These are phyloP conservation scores for Graphilbum fragrans DNA, from an alignment of 2,329 filamentous ascomycete genomes.

Conservation along the genomic window DNA sequence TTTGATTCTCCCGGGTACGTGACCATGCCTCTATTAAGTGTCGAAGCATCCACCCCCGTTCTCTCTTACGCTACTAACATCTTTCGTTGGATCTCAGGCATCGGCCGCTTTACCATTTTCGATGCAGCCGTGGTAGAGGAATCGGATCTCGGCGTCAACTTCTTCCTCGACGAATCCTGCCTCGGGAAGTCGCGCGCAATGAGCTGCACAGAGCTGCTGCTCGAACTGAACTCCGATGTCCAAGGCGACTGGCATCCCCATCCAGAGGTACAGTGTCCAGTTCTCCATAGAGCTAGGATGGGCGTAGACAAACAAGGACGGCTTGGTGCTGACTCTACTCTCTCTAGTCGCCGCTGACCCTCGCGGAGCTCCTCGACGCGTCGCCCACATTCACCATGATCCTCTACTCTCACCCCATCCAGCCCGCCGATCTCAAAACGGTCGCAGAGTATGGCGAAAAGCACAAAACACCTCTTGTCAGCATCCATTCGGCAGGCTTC, in stretches of 20 bases:
- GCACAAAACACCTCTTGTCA: constrained; percentile 61
- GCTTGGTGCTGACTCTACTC: constrained; percentile 7
- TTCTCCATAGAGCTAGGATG: no score
- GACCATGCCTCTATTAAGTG: no score
- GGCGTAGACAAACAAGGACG: no score
- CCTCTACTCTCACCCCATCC: constrained; percentile 40
- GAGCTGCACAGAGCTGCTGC: constrained; percentile 62
- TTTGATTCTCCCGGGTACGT: constrained; percentile 80
- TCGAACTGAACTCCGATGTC: constrained; percentile 89
- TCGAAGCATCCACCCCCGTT: not conserved
- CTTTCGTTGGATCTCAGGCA: constrained; percentile 36
- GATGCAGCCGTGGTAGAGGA: constrained; percentile 69
- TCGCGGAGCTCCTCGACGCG: constrained; percentile 23
- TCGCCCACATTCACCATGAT: constrained; percentile 38
- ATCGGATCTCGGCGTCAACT: constrained; percentile 85
- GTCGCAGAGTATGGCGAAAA: constrained; percentile 36
- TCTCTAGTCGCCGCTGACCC: constrained; percentile 8
- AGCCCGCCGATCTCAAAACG: constrained; percentile 26
- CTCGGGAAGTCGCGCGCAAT: constrained; percentile 69
- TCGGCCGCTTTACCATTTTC: constrained; percentile 84
- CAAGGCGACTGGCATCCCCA: constrained; percentile 57
- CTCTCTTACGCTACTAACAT: not conserved
- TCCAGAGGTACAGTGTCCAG: constrained; percentile 21
- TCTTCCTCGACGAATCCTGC: constrained; percentile 76
- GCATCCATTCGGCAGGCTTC: constrained; percentile 83